Base-by-base conservation (phyloP, 2,329 filamentous ascomycete genomes). In the Aspergillus unguis region DNA sequence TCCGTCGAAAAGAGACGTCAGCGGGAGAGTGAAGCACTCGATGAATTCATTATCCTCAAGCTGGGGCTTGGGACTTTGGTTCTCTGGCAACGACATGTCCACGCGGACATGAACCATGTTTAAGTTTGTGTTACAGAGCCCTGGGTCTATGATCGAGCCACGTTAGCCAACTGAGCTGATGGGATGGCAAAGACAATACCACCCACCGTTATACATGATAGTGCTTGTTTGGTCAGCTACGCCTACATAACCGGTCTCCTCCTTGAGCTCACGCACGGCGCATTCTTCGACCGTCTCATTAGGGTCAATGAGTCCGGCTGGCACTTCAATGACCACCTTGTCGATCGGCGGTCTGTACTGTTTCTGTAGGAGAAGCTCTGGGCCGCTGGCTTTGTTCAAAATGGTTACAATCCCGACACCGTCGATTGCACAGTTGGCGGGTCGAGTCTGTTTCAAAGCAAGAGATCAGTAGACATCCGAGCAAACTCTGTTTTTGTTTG, bases 1-100 rank as follows among this genome's bases (percentile, higher is more conserved):
- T 65, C 87, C 84, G 0, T 78, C 78, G 75, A 86, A 90, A 36
- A 92, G 69, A 10, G 79, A 75, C 23, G 71, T 74, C 40, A 92
- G 65, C 5, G 84, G 85, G 6, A 90, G 78, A 6, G 81, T 82
- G 63, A 92, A 92, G 32, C 85, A 85, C 67, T 92, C 87, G 64
- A 92, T 92, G 65, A 91, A 92, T 71, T 92, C 88, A 57, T 84
- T 86, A 27, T 91, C 88, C 66, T 92, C 88, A 5, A 92, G 77
- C 65, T 87, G 75, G 0, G 88, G 85, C 67, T 84, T 78, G 1
- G 83, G 83, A 48, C 87, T 77, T 65, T 85, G 80, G 65, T 92
- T 92, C 61, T 84, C 84, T 0, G 85, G 80, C 1, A 84, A 74
- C 4, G 74, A 78, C 78, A 88, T 82, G 68, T 92, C 87, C 57